Base-by-base conservation (phyloP, 2,329 filamentous ascomycete genomes). In the Xenoacremonium recifei region DNA sequence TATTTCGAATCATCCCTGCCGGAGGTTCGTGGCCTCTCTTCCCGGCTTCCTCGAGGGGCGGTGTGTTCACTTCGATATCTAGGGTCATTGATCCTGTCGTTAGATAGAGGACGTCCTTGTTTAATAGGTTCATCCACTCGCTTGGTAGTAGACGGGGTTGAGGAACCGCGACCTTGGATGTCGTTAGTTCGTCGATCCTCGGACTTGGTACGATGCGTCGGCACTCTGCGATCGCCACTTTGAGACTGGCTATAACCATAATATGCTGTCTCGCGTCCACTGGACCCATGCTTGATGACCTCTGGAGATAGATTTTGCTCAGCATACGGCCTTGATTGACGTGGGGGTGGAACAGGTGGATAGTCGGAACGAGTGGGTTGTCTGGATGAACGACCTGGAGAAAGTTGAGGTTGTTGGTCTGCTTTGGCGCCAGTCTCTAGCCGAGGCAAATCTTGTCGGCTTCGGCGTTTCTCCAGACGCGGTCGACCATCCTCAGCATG, bases 201-300 rank as follows among this genome's bases (percentile, higher is more conserved):
- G 42, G 51, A 52, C 29, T 55, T 62, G 39, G 49, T 63, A 48
- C 57, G 63, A 23, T 61, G 64, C 18, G 52, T 57, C 15, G 60
- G 59, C n/a, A 59, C 57, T 23, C 50, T 51, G 6, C 44, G 50
- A 36, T 34, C 45, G 21, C 44, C 35, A 21, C 39, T 36, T 15
- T 53, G 47, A 21, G 51, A 38, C 13, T 49, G 48, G 4, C 44
- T 49, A 40, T 59, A 54, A n/a, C 47, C 54, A 44, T 67, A 64
- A 38, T 74, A 73, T 0, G 60, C 53, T 39, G 70, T 67, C 29
- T 76, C 72, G 3, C 73, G 66, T 4, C 70, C 65, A 4, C 62
- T 62, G 10, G 65, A 58, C 1, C 65, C 60, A 23, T 67, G 65
- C 37, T 68, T 72, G 20, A 68, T 66, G 3, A 71, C 57, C 3